Base-by-base conservation (phyloP, 164 flowering plant species). In the Macadamia tetraphylla region DNA sequence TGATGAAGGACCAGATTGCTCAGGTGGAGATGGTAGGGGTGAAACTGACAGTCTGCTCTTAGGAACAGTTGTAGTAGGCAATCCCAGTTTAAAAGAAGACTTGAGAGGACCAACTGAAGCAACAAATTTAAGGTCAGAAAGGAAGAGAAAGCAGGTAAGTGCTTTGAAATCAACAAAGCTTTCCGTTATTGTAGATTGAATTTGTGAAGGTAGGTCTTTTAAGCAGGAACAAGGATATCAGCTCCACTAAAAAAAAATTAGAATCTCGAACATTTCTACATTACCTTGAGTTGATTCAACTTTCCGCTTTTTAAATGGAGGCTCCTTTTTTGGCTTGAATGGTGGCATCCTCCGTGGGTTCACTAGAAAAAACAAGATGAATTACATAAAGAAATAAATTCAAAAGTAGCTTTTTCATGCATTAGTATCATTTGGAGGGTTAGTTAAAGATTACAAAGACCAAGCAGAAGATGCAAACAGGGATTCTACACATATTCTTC, bases 211-310 rank as follows among this genome's bases (percentile, higher is more conserved):
- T 44, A 18, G 29, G 43, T 8, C 60, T 30, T 6, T 62, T 1
- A 53, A 53, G 18, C 15, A 32, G 17, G 13, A 43, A 64, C 32
- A 40, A 60, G 40, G 17, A 61, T 1, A 13, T 46, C 42, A 67
- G 31, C 49, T 29, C 66, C 48, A 48, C 40, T 35, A 43, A 31
- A 29, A 62, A 13, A 72, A 3, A 46, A 13, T 15, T 13, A 42
- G 18, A 35, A 40, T 66, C 48, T 66, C 12, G 42, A 60, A 17
- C 52, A 32, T 1, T 58, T 32, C 44, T 23, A 29, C n/a, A 53
- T 79, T 74, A 91, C 98, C 97, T 84, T 76, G 88, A 69, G 81
- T 72, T 64, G 87, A 70, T 59, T 89, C 99, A 67, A 82, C 67
- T 79, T 87, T 92, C 67, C 73, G 82, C 77, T 87, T 95, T 71